Evolutionary conservation across 2,329 filamentous ascomycete species (phyloP).

Genomic region (Phaeophleospora eucalypticola): DNA sequence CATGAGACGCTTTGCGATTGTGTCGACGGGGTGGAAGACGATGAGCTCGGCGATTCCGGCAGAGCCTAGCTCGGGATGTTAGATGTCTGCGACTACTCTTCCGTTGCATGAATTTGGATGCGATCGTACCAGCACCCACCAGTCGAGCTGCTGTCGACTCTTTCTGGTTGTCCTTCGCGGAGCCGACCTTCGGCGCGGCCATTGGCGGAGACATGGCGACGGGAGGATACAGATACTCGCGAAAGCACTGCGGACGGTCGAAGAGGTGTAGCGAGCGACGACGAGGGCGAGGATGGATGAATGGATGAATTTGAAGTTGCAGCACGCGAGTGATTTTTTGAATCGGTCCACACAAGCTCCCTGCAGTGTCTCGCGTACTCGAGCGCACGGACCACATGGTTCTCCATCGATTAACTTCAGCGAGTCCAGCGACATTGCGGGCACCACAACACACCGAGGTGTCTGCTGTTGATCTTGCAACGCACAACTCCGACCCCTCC

Average conservation of each 20-base stretch:
- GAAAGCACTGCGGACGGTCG: background rate
- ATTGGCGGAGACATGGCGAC: conserved; percentile 26
- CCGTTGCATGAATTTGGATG: no score
- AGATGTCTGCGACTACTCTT: background rate
- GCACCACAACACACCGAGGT: no score
- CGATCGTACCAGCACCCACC: conserved; percentile 74
- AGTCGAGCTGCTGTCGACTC: conserved; percentile 87
- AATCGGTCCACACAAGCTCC: no score
- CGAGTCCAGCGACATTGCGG: no score
- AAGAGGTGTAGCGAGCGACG: background rate
- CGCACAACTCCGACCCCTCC: no score
- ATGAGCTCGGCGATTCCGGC: conserved; percentile 90
- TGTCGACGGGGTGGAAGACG: conserved; percentile 95
- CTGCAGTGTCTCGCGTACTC: background rate
- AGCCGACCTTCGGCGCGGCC: conserved; percentile 21
- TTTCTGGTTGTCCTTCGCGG: conserved; percentile 57
- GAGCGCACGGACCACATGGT: background rate
- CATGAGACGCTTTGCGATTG: conserved; percentile 98
- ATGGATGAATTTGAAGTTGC: background rate
- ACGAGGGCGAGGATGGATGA: background rate
- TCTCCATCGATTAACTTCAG: background rate
- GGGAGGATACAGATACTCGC: background rate
- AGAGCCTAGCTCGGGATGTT: conserved; percentile 56
- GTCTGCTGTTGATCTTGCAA: no score
- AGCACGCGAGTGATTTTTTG: background rate